A percentile compares a stretch with the other conserved stretches of the same genome.
These are phyloP conservation scores for Talaromyces islandicus DNA, from an alignment of 2,329 filamentous ascomycete genomes.

Conservation along the genomic window DNA sequence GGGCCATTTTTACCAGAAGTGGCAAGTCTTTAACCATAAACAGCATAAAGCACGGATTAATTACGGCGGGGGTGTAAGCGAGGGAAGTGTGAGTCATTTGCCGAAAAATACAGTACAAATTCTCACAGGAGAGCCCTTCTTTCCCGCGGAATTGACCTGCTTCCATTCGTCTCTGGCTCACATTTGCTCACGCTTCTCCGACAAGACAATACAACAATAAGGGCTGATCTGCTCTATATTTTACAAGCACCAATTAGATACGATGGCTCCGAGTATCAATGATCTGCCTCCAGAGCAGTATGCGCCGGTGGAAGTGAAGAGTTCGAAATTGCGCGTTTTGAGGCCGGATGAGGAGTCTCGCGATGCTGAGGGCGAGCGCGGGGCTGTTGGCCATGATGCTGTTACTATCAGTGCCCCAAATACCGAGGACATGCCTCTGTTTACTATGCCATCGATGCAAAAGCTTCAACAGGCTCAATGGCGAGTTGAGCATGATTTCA, in stretches of 20 bases:
- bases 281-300: not conserved
- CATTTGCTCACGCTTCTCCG: constrained; percentile 6
- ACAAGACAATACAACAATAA: not conserved
- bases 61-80: not conserved
- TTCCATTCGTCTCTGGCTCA: constrained; percentile 13
- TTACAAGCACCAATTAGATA: not conserved
- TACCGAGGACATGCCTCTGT: not conserved
- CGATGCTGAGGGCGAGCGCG: not conserved
- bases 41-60: not conserved
- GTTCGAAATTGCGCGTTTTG: constrained; percentile 3
- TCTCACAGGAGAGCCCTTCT: constrained; percentile 8
- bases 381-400: not conserved
- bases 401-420: not conserved
- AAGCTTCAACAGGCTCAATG: constrained; percentile 11
- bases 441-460: constrained; percentile 7
- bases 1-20: not conserved
- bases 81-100: constrained; percentile 9
- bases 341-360: not conserved
- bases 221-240: not conserved
- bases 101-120: constrained; percentile 12
- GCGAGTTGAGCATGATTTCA: constrained; percentile 18
- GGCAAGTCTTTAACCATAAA: not conserved
- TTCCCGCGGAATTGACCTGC: constrained; percentile 12
- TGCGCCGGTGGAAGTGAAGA: not conserved
- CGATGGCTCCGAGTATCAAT: constrained; percentile 11